Percentiles rank a stretch among this genome's conserved stretches.
Conservation (phyloP, 768 basidiomycete genomes). For the Tulasnella sp. region DNA sequence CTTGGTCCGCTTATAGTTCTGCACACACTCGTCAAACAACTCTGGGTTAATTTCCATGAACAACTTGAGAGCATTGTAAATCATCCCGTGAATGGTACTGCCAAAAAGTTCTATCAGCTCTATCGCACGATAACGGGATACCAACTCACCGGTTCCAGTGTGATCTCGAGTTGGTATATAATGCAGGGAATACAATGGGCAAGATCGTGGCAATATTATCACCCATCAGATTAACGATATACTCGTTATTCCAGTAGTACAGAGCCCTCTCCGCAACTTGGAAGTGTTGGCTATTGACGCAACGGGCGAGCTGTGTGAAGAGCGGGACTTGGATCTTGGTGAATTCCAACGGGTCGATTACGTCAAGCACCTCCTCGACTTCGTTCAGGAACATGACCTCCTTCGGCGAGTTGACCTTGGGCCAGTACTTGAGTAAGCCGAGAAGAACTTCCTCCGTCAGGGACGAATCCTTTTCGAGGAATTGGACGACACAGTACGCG, state of each 20-base stretch:
- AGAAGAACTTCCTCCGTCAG: constrained; percentile 93
- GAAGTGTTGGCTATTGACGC: constrained; percentile 99
- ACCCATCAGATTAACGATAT: constrained; percentile 98
- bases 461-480: constrained; percentile 87
- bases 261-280: constrained; percentile 96
- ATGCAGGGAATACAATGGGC: constrained; percentile 91
- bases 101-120: background rate
- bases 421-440: constrained; percentile 95
- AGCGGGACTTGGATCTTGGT: constrained; percentile 86
- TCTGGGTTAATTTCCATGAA: constrained; percentile 99
- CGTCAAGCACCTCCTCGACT: constrained; percentile 96
- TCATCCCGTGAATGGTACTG: constrained; percentile 98
- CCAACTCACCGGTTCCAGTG: constrained; percentile 92
- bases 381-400: constrained; percentile 99
- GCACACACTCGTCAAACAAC: constrained; percentile 85
- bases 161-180: constrained; percentile 90
- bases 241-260: constrained; percentile 99
- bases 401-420: constrained; percentile 98
- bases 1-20: constrained; percentile 81
- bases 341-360: constrained; percentile 93
- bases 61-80: constrained; percentile 93
- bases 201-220: constrained; percentile 81
- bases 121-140: background rate
- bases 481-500: constrained; percentile 98
- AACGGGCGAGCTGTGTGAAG: constrained; percentile 88